phyloP scores from a whole-genome alignment of 2,329 filamentous ascomycete genomes.

The Aspergillus ibericus region DNA sequence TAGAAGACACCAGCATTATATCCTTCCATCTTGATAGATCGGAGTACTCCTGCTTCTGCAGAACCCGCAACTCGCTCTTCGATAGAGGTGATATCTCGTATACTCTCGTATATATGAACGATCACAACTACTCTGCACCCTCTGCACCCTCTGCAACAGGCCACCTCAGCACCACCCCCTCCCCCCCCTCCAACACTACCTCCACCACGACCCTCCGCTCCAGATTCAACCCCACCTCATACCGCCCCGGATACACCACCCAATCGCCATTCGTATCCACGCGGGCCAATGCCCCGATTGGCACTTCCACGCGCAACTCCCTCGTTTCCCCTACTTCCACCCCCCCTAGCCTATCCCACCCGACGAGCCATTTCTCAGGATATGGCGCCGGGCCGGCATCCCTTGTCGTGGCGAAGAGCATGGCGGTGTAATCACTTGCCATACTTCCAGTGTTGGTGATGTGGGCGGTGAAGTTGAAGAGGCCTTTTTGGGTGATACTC shows the following conservation, averaged over 20 bases:
- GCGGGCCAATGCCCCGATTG: conserved; percentile 40
- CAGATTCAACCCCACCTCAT: conserved; percentile 43
- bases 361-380: conserved; percentile 46
- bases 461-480: conserved; percentile 37
- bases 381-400: conserved; percentile 42
- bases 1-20: too few species aligned
- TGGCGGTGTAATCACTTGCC: conserved; percentile 43
- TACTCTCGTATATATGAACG: too few species aligned
- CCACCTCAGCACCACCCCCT: conserved; percentile 36
- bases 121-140: too few species aligned
- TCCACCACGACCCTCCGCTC: conserved; percentile 36
- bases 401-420: conserved; percentile 40
- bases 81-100: too few species aligned
- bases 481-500: conserved; percentile 36
- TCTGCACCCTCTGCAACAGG: too few species aligned
- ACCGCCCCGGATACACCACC: conserved; percentile 45
- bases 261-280: conserved; percentile 40
- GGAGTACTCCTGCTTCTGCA: too few species aligned
- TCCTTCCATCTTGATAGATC: too few species aligned
- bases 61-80: too few species aligned
- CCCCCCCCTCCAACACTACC: conserved; percentile 37
- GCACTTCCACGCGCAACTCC: conserved; percentile 36
- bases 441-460: conserved; percentile 40
- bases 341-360: conserved; percentile 36
- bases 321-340: conserved; percentile 25